A percentile compares a stretch with the other conserved stretches of the same genome.
Evolutionary conservation across 495 filamentous ascomycete species (phyloP).

Genomic region (Aspergillus nidulans): DNA sequence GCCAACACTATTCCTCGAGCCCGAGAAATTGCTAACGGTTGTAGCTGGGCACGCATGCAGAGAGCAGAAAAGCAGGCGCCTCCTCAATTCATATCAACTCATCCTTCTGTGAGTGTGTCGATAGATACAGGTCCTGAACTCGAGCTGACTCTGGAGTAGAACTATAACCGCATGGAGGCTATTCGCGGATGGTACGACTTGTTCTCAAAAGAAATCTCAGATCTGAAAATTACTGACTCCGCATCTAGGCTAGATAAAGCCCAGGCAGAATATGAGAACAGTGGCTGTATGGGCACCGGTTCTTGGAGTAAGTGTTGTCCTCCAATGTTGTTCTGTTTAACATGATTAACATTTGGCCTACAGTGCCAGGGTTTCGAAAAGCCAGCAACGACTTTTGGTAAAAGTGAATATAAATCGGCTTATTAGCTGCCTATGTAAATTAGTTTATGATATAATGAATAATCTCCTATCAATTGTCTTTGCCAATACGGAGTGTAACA

Average conservation of each 20-base stretch:
- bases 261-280: slow-evolving; percentile 30
- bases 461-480: neutral
- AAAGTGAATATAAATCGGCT: neutral
- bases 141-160: slow-evolving; percentile 36
- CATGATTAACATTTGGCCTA: neutral
- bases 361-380: slow-evolving; percentile 35
- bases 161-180: slow-evolving; percentile 62
- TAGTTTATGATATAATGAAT: neutral
- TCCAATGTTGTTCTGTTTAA: neutral
- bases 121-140: neutral
- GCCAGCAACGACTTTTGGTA: slow-evolving; percentile 19
- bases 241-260: slow-evolving; percentile 32
- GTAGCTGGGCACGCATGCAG: slow-evolving; percentile 72
- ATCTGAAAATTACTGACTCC: neutral
- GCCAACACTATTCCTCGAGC: neutral
- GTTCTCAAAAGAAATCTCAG: neutral
- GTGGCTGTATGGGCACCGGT: slow-evolving; percentile 27
- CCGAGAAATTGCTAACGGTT: neutral
- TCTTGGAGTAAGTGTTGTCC: slow-evolving; percentile 26
- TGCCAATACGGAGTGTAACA: neutral
- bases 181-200: slow-evolving; percentile 57
- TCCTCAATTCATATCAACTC: slow-evolving; percentile 81
- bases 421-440: neutral
- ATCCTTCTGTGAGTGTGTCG: slow-evolving; percentile 61
- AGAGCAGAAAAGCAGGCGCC: slow-evolving; percentile 48